These are phyloP conservation scores for Suillus occidentalis DNA, from an alignment of 768 basidiomycete species.

Conservation along the genomic window DNA sequence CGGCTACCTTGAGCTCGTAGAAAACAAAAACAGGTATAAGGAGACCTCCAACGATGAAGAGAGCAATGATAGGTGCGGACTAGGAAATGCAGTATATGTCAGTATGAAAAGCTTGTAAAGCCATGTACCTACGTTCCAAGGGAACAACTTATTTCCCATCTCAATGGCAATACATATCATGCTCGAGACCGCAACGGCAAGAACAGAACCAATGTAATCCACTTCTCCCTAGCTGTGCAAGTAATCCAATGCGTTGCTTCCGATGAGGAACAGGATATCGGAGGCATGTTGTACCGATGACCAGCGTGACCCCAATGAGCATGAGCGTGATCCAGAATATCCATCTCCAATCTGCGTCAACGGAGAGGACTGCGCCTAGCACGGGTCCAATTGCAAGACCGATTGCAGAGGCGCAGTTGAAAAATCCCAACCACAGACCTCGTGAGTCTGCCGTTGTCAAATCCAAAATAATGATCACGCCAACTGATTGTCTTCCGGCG, in stretches of 20 bases:
- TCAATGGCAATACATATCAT: constrained; percentile 37
- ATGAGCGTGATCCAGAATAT: constrained; percentile 43
- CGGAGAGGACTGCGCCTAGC: constrained; percentile 45
- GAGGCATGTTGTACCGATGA: constrained; percentile 26
- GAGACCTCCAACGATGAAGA: constrained; percentile 29
- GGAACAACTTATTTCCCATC: constrained; percentile 38
- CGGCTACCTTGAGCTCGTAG: constrained; percentile 34
- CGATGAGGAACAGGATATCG: constrained; percentile 34
- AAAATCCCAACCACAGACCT: constrained; percentile 37
- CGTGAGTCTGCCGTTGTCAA: constrained; percentile 37
- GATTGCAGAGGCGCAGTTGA: constrained; percentile 38
- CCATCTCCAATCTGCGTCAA: constrained; percentile 46
- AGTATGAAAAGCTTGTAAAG: neutral
- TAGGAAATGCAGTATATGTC: constrained; percentile 10
- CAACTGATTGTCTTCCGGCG: constrained; percentile 37
- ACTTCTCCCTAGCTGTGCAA: constrained; percentile 35
- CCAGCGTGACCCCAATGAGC: constrained; percentile 32
- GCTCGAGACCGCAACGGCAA: constrained; percentile 35
- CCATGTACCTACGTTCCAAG: constrained; percentile 30
- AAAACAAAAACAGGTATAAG: constrained; percentile 36
- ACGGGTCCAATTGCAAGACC: constrained; percentile 49
- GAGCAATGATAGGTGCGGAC: constrained; percentile 29
- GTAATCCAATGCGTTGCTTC: constrained; percentile 31
- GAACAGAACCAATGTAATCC: constrained; percentile 31
- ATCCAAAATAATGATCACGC: constrained; percentile 36